Base-by-base conservation (phyloP, 352 stramenopile genomes). In the Phytophthora pini region DNA sequence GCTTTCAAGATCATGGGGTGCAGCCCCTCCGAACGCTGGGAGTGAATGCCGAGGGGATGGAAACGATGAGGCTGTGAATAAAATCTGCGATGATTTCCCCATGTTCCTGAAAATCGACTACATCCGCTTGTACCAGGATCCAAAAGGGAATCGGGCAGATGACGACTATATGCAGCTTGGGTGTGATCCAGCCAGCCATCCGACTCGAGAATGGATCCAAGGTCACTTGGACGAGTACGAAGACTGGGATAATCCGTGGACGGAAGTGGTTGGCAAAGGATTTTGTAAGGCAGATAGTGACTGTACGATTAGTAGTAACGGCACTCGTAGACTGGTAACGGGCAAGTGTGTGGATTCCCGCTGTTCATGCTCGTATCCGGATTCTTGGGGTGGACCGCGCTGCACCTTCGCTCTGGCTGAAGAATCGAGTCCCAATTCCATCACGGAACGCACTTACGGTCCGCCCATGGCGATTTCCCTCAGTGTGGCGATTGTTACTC, bases 61-160 rank as follows among this genome's bases (percentile, higher is more conserved):
- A 6, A 46, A 29, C 0, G 61, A 80, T 39, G 24, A 67, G 17
- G 29, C 41, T 11, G 29, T 49, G 11, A 83, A 83, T 39, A 52
- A 52, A 40, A 83, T 87, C 26, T 87, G 78, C 56, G 74, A 77
- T 26, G 49, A 48, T 2, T 84, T 87, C 61, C 78, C 78, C 0
- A 66, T 87, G 70, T 82, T 58, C 41, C 13, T 96, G 56, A 86
- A 88, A 43, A 86, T 97, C 49, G 91, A 97, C 76, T 90, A 87
- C 57, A 84, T 97, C 17, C 82, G 89, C 7, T 50, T 97, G 20
- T 97, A 97, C 55, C 88, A 97, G 61, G 70, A 79, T 34, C 15
- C 56, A 6, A 60, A 61, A 20, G 62, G 62, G 13, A 70, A 60
- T 65, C 56, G 56, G 15, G 56, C 8, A 10, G 22, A n/a, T 12